Percentiles rank a stretch among this genome's conserved stretches.
phyloP scores from a whole-genome alignment of 2,329 filamentous ascomycete genomes.

The Hypomyces perniciosus region DNA sequence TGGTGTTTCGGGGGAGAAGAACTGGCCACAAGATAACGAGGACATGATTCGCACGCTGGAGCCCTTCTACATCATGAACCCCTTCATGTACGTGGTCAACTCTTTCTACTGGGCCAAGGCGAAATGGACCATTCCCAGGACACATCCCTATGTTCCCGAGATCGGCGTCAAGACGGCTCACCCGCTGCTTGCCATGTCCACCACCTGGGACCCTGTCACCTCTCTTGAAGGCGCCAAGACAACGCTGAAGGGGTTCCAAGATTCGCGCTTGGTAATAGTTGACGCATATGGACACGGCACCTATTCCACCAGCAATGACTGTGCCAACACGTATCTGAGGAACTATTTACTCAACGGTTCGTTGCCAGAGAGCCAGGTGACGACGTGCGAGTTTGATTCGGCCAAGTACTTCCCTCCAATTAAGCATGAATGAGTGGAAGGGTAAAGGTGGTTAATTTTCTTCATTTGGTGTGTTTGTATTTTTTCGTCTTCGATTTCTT shows the following conservation, averaged over 20 bases:
- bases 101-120: slow-evolving; percentile 27
- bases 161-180: slow-evolving; percentile 28
- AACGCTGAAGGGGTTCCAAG: slow-evolving; percentile 30
- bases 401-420: not conserved
- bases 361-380: slow-evolving; percentile 29
- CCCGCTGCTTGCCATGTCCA: slow-evolving; percentile 28
- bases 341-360: slow-evolving; percentile 33
- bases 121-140: slow-evolving; percentile 25
- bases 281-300: slow-evolving; percentile 39
- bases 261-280: slow-evolving; percentile 34
- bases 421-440: not conserved
- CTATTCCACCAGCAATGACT: slow-evolving; percentile 31
- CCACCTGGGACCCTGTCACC: slow-evolving; percentile 44
- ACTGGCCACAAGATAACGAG: slow-evolving; percentile 29
- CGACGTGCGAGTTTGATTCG: slow-evolving; percentile 17
- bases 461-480: slow-evolving; percentile 20
- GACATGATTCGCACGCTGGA: slow-evolving; percentile 29
- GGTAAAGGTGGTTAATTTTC: slow-evolving; percentile 8
- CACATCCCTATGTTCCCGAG: slow-evolving; percentile 22
- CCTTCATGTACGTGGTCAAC: slow-evolving; percentile 24
- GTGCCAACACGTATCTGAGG: slow-evolving; percentile 29
- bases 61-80: slow-evolving; percentile 26
- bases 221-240: slow-evolving; percentile 33
- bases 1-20: slow-evolving; percentile 15
- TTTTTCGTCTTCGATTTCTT: slow-evolving; percentile 25